Conservation (phyloP, 345 rosid genomes). For the Erucastrum elatum region DNA sequence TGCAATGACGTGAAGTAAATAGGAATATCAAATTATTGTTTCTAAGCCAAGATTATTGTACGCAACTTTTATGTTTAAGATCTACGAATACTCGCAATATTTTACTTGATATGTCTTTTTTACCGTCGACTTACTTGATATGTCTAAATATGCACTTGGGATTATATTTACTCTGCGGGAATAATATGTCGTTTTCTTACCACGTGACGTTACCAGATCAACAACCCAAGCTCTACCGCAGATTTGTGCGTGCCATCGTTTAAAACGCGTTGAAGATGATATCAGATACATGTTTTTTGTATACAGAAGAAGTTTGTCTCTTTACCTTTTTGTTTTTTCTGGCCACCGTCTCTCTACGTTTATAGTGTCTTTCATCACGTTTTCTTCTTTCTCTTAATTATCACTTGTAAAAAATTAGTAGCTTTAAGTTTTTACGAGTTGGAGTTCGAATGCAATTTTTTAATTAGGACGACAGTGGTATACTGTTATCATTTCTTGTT, state of each 20-base stretch:
- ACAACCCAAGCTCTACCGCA: conserved; percentile 13
- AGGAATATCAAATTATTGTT: background rate
- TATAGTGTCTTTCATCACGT: background rate
- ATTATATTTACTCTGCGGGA: background rate
- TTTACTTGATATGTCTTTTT: background rate
- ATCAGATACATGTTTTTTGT: background rate
- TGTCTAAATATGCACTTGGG: background rate
- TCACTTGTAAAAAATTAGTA: background rate
- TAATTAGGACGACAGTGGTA: background rate
- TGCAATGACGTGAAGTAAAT: background rate
- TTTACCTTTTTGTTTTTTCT: too few relatives aligned
- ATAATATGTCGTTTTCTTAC: background rate
- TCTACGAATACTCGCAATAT: background rate
- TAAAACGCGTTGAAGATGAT: background rate
- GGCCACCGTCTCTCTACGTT: background rate
- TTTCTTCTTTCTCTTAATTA: background rate
- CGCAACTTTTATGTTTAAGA: background rate
- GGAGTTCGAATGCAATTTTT: background rate
- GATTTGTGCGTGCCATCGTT: conserved; percentile 9
- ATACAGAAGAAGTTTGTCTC: background rate
- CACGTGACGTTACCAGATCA: conserved; percentile 13
- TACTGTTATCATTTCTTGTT: too few relatives aligned
- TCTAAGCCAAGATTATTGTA: background rate
- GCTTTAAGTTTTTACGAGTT: background rate
- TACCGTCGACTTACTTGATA: background rate